phyloP scores from a whole-genome alignment of 1,284 basidiomycete species.

The Acaromyces ingoldii region DNA sequence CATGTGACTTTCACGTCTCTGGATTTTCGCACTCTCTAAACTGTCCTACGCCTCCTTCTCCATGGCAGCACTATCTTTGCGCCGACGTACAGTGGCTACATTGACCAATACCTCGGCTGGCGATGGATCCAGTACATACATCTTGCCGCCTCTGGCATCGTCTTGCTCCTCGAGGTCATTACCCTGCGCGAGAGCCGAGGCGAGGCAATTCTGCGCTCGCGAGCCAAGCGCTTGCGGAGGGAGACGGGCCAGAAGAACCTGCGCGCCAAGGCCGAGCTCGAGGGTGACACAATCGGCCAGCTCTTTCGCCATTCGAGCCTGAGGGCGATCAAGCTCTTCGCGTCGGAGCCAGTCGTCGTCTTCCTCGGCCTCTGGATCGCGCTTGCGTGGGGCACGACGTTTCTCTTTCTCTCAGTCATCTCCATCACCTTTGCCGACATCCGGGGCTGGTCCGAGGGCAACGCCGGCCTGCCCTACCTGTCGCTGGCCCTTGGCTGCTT shows the following conservation, averaged over 20 bases:
- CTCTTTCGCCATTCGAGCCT: constrained; percentile 42
- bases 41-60: too few species aligned
- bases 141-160: constrained; percentile 35
- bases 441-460: constrained; percentile 50
- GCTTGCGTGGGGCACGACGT: constrained; percentile 4
- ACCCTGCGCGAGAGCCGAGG: constrained; percentile 51
- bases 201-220: constrained; percentile 16
- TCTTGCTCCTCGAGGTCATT: constrained; percentile 45
- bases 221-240: neutral
- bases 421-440: constrained; percentile 49
- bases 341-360: constrained; percentile 48
- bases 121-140: constrained; percentile 50
- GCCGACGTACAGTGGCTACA: constrained; percentile 46
- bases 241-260: constrained; percentile 29
- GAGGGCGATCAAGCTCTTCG: constrained; percentile 43
- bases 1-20: too few species aligned
- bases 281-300: constrained; percentile 43
- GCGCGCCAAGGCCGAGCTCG: constrained; percentile 48
- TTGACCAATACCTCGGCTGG: constrained; percentile 48
- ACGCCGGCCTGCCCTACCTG: constrained; percentile 49
- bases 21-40: too few species aligned
- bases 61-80: constrained; percentile 39
- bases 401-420: constrained; percentile 32
- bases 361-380: constrained; percentile 35
- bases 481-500: constrained; percentile 45